Evolutionary conservation across 306 rosid species (phyloP), one percentile per base, ranked within the genome.

Genomic region (Pueraria montana): DNA sequence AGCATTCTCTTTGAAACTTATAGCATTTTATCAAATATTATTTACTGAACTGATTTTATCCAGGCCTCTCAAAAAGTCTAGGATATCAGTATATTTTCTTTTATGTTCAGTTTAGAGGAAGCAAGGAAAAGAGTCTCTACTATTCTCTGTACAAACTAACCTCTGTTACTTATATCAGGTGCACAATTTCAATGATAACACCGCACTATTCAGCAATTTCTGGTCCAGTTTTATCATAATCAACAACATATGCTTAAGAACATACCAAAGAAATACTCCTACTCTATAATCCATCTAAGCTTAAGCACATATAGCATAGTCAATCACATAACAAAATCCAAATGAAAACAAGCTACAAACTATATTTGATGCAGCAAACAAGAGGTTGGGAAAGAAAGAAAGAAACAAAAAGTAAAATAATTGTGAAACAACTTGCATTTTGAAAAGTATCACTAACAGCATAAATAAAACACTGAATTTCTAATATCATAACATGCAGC

Each of bases 371-470:
- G 66, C 40, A 46, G 67, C 26, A 66, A 63, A 46, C 20, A 30
- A 56, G 68, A 23, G 11, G 34, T 7, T n/a, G 6, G 0, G 6
- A 56, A 56, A 21, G 30, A 63, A 56, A 21, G 30, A 63, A 36
- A 80, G 59, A 59, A 70, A 58, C 69, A 80, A 80, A 80, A 18
- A 45, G 30, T 16, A 79, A 36, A 55, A 43, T 11, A 55, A 52
- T 36, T 2, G 38, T 1, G 16, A 59, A 45, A 27, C 71, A 50
- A 42, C 49, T 71, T 13, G 40, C 72, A 80, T 69, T 80, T 65
- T 43, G 12, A 59, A 43, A 3, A 58, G 61, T 48, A 72, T 5
- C 55, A 50, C 43, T 21, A 30, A 58, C 11, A 53, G 4, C 13
- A 26, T 79, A 58, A 77, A 67, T 45, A 53, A 79, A 69, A 68